Conservation (phyloP, 2,329 filamentous ascomycete genomes). For the Westerdykella ornata region DNA sequence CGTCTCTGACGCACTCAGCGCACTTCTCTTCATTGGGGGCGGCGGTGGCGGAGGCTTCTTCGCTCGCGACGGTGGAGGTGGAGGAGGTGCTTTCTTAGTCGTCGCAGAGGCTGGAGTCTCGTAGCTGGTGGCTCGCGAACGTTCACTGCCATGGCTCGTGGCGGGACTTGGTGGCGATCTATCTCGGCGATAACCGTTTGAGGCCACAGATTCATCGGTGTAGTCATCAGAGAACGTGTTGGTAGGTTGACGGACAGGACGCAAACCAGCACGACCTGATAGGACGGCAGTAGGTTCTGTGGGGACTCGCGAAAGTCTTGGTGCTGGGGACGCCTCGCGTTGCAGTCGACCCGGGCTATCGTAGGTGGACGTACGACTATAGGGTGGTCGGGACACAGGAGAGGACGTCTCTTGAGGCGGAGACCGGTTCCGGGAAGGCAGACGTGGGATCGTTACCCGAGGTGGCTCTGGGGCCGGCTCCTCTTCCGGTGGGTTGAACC, state of each 20-base stretch:
- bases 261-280: constrained; percentile 44
- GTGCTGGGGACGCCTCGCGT: constrained; percentile 48
- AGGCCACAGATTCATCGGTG: constrained; percentile 29
- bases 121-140: constrained; percentile 49
- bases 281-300: constrained; percentile 50
- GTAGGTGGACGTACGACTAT: constrained; percentile 51
- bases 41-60: constrained; percentile 62
- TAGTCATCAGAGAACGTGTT: constrained; percentile 34
- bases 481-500: constrained; percentile 52
- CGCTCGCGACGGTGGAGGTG: constrained; percentile 56
- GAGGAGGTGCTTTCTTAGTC: constrained; percentile 47
- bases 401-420: constrained; percentile 28
- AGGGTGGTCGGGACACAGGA: constrained; percentile 42
- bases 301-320: constrained; percentile 46
- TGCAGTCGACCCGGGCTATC: constrained; percentile 51
- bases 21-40: constrained; percentile 56
- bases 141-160: constrained; percentile 44
- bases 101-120: constrained; percentile 30
- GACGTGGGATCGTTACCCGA: constrained; percentile 41
- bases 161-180: constrained; percentile 50
- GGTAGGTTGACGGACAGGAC: constrained; percentile 31
- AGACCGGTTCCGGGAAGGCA: constrained; percentile 41
- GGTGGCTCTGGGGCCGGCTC: constrained; percentile 48
- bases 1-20: constrained; percentile 38
- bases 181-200: constrained; percentile 35